These are phyloP conservation scores for Parathielavia hyrcaniae DNA, from an alignment of 495 filamentous ascomycete species.

Conservation along the genomic window DNA sequence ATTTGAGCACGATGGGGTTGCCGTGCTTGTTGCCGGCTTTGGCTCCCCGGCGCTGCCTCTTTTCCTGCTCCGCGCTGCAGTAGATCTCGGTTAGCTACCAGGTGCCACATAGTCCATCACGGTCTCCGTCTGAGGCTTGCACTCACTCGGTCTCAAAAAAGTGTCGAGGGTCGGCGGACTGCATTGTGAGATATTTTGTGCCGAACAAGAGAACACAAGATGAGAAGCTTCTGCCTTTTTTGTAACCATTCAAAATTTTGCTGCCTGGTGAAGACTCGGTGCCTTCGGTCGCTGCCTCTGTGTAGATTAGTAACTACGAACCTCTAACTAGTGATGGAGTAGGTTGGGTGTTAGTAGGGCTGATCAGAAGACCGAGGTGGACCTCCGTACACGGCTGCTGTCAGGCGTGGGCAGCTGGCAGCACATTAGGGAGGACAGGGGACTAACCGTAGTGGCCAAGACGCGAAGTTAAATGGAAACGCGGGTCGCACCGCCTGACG, in stretches of 20 bases:
- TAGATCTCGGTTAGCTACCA: not conserved
- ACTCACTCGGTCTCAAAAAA: slow-evolving; percentile 88
- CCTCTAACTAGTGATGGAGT: slow-evolving; percentile 4
- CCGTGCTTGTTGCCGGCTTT: slow-evolving; percentile 83
- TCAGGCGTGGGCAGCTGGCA: slow-evolving; percentile 19
- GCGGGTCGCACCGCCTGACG: too few species aligned
- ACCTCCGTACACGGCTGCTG: slow-evolving; percentile 7
- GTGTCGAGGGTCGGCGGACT: slow-evolving; percentile 41
- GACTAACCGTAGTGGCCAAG: not conserved
- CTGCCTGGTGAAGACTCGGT: slow-evolving; percentile 3
- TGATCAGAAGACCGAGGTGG: too few species aligned
- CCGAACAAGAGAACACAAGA: not conserved
- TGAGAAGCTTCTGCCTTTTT: not conserved
- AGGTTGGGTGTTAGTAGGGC: slow-evolving; percentile 5
- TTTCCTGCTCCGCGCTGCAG: slow-evolving; percentile 63
- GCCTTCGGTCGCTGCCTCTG: slow-evolving; percentile 2
- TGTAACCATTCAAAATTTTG: slow-evolving; percentile 1
- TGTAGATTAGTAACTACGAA: not conserved
- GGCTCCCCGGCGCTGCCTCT: slow-evolving; percentile 61
- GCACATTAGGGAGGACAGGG: not conserved
- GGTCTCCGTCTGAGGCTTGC: not conserved
- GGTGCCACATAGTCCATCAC: not conserved
- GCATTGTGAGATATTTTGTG: slow-evolving; percentile 21
- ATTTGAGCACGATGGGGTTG: slow-evolving; percentile 68
- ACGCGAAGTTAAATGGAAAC: slow-evolving; percentile 31